Evolutionary conservation across 345 rosid species (phyloP).

Genomic region (Conringia planisiliqua): DNA sequence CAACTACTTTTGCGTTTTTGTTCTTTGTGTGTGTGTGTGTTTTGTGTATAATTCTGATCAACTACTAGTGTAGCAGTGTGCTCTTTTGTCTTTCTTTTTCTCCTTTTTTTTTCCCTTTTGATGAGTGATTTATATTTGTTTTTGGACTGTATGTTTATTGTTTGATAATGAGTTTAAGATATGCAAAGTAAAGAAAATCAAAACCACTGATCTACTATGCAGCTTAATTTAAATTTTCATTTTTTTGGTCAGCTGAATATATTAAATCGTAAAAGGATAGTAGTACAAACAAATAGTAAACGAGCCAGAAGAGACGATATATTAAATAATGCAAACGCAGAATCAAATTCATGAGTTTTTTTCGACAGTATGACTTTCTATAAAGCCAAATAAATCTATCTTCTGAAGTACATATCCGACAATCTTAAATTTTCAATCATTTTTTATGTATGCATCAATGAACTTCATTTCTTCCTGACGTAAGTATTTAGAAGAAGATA

Average conservation of each 20-base stretch:
- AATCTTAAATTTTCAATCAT: too few relatives aligned
- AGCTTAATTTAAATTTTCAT: neutral
- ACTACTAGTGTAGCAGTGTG: conserved; percentile 10
- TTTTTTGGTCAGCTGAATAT: too few relatives aligned
- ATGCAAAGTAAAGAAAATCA: neutral
- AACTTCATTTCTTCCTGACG: neutral
- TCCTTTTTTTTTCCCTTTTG: neutral
- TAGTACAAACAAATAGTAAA: too few relatives aligned
- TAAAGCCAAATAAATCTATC: too few relatives aligned
- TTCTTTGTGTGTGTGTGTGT: neutral
- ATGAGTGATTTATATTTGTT: conserved; percentile 17
- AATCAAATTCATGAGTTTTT: too few relatives aligned
- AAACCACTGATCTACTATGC: neutral
- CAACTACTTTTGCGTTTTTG: conserved; percentile 4
- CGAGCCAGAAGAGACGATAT: too few relatives aligned
- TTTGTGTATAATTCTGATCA: conserved; percentile 2
- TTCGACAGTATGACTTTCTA: too few relatives aligned
- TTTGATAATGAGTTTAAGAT: neutral
- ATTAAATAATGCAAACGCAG: too few relatives aligned
- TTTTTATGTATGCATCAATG: too few relatives aligned
- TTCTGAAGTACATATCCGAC: too few relatives aligned
- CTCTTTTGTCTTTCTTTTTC: neutral
- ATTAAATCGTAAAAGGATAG: too few relatives aligned
- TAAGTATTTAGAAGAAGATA: too few relatives aligned
- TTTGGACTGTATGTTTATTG: neutral